Conservation (phyloP, 176 grass and related monocot genomes). For the Juncus effusus region DNA sequence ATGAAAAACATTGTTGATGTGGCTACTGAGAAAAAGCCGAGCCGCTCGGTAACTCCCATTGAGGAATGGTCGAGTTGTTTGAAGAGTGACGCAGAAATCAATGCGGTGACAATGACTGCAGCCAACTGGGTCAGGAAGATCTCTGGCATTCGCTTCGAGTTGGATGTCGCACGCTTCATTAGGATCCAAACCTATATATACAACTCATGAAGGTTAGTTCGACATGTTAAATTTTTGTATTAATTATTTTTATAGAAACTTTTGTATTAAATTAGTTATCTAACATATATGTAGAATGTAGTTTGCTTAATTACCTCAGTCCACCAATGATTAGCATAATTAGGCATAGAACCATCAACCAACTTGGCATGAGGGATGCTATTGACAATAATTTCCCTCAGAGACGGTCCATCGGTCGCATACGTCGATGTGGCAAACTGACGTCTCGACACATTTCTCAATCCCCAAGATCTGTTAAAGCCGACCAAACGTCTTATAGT, state of each 20-base stretch:
- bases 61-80: slow-evolving; percentile 33
- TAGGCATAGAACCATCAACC: not conserved
- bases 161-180: slow-evolving; percentile 47
- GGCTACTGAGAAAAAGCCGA: slow-evolving; percentile 73
- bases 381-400: too few species aligned
- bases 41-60: slow-evolving; percentile 45
- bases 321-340: slow-evolving; percentile 12
- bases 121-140: slow-evolving; percentile 57
- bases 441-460: too few species aligned
- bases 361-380: too few species aligned
- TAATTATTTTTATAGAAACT: too few species aligned
- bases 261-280: too few species aligned
- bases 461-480: too few species aligned
- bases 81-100: slow-evolving; percentile 63
- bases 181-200: slow-evolving; percentile 38
- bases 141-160: slow-evolving; percentile 61
- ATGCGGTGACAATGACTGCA: slow-evolving; percentile 58
- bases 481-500: too few species aligned
- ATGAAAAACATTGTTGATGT: slow-evolving; percentile 82
- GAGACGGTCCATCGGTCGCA: too few species aligned
- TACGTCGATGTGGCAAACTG: too few species aligned
- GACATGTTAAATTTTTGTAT: too few species aligned
- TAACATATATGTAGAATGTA: too few species aligned
- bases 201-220: too few species aligned
- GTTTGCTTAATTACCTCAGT: not conserved